Evolutionary conservation across 2,329 filamentous ascomycete species (phyloP), one percentile per base, ranked within the genome.

Genomic region (Xylaria sp.): DNA sequence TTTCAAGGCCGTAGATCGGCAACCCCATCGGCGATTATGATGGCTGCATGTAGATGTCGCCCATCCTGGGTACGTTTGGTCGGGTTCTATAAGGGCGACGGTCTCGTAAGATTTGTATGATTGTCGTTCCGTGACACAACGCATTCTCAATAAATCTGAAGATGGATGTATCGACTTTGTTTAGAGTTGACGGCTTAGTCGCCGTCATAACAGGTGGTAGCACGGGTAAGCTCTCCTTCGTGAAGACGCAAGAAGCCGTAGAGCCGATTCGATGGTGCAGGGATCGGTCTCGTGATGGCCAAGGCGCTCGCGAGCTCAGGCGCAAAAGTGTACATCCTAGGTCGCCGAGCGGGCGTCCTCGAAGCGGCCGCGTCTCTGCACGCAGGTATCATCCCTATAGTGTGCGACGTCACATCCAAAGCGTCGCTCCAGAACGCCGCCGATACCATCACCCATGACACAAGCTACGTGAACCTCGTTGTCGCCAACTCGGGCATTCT

Each of bases 371-470:
- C 65, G 15, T 46, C 52, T 12, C 43, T 54, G 19, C 53, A 66
- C 45, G 4, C 42, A 8, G 57, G 17, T 45, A 63, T 79, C 23
- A 65, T 72, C 15, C 74, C 78, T 1, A 31, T 81, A 25, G 67
- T 73, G 21, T 80, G 79, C 70, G 79, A 82, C 57, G 77, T 81
- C 15, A 77, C 75, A 0, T 77, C 73, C 60, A 74, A 84, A 80
- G 70, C 77, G 68, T 68, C 84, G 81, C 76, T 84, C 1, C 85
- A 87, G 33, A 72, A 83, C 12, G 89, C 89, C 67, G 88, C 89
- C 49, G 76, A 78, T 63, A 80, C 74, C 37, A 76, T 92, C 57
- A 76, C 80, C 3, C 74, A 76, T 21, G 84, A 86, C 25, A 82
- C 87, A 59, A 84, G 85, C 50, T 82, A 85, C 71, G 53, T 69